Evolutionary conservation across 306 rosid genomes (phyloP).

Genomic region (Corylus avellana): DNA sequence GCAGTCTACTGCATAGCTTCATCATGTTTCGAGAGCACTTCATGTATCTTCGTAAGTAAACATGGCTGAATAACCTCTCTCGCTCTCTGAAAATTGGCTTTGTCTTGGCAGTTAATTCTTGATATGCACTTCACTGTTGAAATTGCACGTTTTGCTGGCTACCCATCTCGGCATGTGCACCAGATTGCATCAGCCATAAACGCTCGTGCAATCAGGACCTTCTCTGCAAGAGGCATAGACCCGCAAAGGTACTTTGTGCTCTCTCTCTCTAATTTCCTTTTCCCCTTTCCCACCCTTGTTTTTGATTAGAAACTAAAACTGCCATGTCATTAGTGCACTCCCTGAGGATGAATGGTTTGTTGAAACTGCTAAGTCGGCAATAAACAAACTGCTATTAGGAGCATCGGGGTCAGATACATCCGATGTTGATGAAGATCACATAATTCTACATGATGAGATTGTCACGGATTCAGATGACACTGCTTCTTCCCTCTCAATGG

Average conservation of each 20-base stretch:
- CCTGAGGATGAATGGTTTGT: slow-evolving; percentile 97
- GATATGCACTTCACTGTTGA: slow-evolving; percentile 99
- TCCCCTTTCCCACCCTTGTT: slow-evolving; percentile 7
- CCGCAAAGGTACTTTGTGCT: slow-evolving; percentile 66
- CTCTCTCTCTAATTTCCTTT: slow-evolving; percentile 23
- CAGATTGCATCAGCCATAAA: slow-evolving; percentile 90
- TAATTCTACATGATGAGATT: slow-evolving; percentile 46
- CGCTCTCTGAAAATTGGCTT: slow-evolving; percentile 19
- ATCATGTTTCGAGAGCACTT: background rate
- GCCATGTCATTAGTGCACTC: slow-evolving; percentile 58
- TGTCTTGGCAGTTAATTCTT: slow-evolving; percentile 73
- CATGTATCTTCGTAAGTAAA: background rate
- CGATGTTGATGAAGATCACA: slow-evolving; percentile 76
- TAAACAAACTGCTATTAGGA: slow-evolving; percentile 68
- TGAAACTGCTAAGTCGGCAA: slow-evolving; percentile 84
- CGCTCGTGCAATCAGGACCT: slow-evolving; percentile 87
- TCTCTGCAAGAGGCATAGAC: slow-evolving; percentile 80
- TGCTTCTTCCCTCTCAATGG: slow-evolving; percentile 69
- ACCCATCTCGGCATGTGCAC: slow-evolving; percentile 83
- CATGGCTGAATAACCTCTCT: slow-evolving; percentile 3
- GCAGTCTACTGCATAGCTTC: no score
- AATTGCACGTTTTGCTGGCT: slow-evolving; percentile 89
- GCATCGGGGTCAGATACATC: slow-evolving; percentile 80
- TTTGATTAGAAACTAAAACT: slow-evolving; percentile 25
- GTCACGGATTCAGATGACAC: slow-evolving; percentile 70